phyloP scores from a whole-genome alignment of 371 early-diverging fungal species.

The Rhizopus delemar region DNA sequence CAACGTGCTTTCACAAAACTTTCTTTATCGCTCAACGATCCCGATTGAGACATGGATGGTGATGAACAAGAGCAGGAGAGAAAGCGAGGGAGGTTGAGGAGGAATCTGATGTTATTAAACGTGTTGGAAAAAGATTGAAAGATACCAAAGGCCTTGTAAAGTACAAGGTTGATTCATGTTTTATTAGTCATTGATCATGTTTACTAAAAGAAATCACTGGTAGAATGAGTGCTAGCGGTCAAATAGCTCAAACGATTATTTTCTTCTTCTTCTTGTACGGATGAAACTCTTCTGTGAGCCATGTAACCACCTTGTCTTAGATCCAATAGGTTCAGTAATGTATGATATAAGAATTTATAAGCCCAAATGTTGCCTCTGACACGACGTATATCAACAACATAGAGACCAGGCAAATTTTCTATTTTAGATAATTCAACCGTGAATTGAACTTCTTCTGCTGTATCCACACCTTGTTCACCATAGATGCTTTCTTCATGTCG shows the following conservation, averaged over 20 bases:
- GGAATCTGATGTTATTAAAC: too few species aligned
- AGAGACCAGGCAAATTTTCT: slow-evolving; percentile 82
- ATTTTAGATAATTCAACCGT: slow-evolving; percentile 86
- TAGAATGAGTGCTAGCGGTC: slow-evolving; percentile 18
- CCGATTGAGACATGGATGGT: too few species aligned
- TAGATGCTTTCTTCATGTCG: slow-evolving; percentile 70
- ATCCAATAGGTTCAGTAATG: slow-evolving; percentile 58
- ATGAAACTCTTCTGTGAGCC: slow-evolving; percentile 15
- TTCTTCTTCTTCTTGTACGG: slow-evolving; percentile 1
- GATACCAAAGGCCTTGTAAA: too few species aligned
- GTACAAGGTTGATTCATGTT: too few species aligned
- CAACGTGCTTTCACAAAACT: too few species aligned
- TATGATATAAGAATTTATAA: slow-evolving; percentile 87
- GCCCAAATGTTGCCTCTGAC: slow-evolving; percentile 90
- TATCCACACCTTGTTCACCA: slow-evolving; percentile 86
- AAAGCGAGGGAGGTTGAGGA: too few species aligned
- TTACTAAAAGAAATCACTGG: neutral
- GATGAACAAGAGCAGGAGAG: too few species aligned
- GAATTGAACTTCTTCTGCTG: slow-evolving; percentile 81
- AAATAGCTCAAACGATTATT: slow-evolving; percentile 22
- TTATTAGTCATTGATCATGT: too few species aligned
- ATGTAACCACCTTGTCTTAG: slow-evolving; percentile 51
- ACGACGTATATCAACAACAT: slow-evolving; percentile 87
- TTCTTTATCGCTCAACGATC: too few species aligned
- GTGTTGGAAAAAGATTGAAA: too few species aligned